Base-by-base conservation (phyloP, 352 stramenopile genomes). In the Phytophthora constricta region DNA sequence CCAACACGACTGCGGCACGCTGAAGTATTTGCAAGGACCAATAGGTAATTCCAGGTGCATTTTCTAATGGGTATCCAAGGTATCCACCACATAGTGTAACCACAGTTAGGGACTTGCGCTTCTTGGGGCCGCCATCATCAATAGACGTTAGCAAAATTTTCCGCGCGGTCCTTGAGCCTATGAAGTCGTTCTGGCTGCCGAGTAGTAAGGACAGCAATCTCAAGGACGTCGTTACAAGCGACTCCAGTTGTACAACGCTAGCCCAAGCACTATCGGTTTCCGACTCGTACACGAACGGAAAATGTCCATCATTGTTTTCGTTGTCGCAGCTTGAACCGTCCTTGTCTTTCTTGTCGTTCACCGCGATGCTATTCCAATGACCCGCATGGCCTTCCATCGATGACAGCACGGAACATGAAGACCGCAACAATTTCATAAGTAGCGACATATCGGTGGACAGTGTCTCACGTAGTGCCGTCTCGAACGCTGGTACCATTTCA, bases 361-460 rank as follows among this genome's bases (percentile, higher is more conserved):
- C 42, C 39, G 59, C 46, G 33, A 65, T 67, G 39, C 39, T 66
- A 34, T 69, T 82, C 67, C n/a, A n/a, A n/a, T n/a, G n/a, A n/a
- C 47, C 42, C 23, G 45, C 25, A 23, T 62, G 53, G 23, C 55
- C 53, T 46, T 74, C 42, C 25, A 58, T 55, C 3, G 60, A 50
- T 13, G 72, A 79, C 26, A 85, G 34, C 13, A 80, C 49, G 14
- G 58, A 64, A 39, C 60, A 76, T 13, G 74, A 76, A 16, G 66
- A 82, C 19, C 77, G 76, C 26, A 92, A 49, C 17, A 92, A 45
- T 53, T 92, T 92, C 66, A 83, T 83, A 17, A 90, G 43, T 17
- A 92, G 46, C n/a, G 73, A 76, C 54, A 77, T 76, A 34, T 92
- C 80, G 0, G 71, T 77, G 22, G 74, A 57, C 16, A 92, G 64